A percentile compares a stretch with the other conserved stretches of the same genome.
phyloP scores from a whole-genome alignment of 108 stramenopile genomes.

The Skeletonema tropicum region DNA sequence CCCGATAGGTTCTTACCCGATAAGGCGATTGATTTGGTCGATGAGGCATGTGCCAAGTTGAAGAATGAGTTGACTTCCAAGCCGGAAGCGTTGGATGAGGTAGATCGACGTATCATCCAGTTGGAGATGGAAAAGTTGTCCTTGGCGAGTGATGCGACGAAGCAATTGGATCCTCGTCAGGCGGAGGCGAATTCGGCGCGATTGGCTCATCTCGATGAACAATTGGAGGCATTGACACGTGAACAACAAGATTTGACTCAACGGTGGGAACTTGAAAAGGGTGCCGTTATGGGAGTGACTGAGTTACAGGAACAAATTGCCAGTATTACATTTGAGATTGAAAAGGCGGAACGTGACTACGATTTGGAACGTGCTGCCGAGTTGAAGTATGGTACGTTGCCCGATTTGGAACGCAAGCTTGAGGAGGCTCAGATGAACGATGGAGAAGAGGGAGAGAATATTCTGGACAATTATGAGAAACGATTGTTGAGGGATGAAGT shows the following conservation, averaged over 20 bases:
- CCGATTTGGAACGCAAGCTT: slow-evolving; percentile 67
- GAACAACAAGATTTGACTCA: slow-evolving; percentile 49
- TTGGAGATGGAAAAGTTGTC: slow-evolving; percentile 95
- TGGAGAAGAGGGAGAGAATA: slow-evolving; percentile 72
- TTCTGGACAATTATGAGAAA: slow-evolving; percentile 86
- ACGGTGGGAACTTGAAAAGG: slow-evolving; percentile 69
- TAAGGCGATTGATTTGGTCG: slow-evolving; percentile 95
- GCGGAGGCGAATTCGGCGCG: not conserved
- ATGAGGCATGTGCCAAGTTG: slow-evolving; percentile 95
- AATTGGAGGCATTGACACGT: slow-evolving; percentile 58
- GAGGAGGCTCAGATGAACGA: slow-evolving; percentile 27
- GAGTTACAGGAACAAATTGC: slow-evolving; percentile 88
- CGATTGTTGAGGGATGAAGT: not conserved
- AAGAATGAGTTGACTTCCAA: slow-evolving; percentile 89
- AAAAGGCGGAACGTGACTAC: slow-evolving; percentile 92
- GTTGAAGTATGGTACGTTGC: slow-evolving; percentile 90
- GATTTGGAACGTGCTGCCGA: slow-evolving; percentile 95
- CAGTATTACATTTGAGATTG: slow-evolving; percentile 83
- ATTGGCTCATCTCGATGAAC: slow-evolving; percentile 61
- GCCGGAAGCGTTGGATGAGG: slow-evolving; percentile 40
- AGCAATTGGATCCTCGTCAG: slow-evolving; percentile 53
- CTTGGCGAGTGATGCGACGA: slow-evolving; percentile 77
- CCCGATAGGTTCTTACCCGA: slow-evolving; percentile 93
- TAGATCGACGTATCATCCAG: slow-evolving; percentile 91
- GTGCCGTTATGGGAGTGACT: slow-evolving; percentile 76